A percentile compares a stretch with the other conserved stretches of the same genome.
phyloP scores from a whole-genome alignment of 495 filamentous ascomycete species.

The Bathelium albidoporum region DNA sequence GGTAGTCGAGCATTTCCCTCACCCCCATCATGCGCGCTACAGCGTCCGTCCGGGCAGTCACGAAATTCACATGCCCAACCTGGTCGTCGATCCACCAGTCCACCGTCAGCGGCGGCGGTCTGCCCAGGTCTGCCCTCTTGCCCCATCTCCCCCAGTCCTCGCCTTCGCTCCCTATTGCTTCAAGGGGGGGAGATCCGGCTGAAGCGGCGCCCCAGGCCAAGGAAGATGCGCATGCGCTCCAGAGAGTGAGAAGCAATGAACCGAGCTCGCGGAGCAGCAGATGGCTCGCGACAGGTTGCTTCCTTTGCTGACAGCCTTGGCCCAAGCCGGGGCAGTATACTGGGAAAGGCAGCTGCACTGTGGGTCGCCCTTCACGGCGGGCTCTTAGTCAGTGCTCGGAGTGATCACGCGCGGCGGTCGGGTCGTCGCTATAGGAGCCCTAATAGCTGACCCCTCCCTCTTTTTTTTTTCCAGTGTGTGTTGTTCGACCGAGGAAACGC shows the following conservation, averaged over 20 bases:
- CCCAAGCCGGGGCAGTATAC: background rate
- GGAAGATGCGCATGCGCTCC: background rate
- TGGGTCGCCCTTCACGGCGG: background rate
- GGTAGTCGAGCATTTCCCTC: background rate
- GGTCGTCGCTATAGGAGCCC: too few species aligned
- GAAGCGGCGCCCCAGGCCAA: too few species aligned
- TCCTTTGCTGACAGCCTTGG: too few species aligned
- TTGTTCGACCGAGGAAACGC: background rate
- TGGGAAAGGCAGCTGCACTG: conserved; percentile 3
- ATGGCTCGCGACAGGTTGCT: too few species aligned
- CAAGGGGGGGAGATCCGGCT: too few species aligned
- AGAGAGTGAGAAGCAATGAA: background rate
- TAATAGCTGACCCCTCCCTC: too few species aligned
- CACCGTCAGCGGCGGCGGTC: background rate
- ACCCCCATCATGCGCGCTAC: background rate
- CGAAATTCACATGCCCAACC: background rate
- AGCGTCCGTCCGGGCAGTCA: background rate
- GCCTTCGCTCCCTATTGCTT: background rate
- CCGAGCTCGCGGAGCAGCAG: background rate
- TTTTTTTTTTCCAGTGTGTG: too few species aligned
- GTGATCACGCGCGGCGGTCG: conserved; percentile 2
- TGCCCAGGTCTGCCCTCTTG: background rate
- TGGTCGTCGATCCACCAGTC: background rate
- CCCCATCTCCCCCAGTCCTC: background rate
- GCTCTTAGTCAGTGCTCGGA: background rate